phyloP scores from a whole-genome alignment of 768 basidiomycete genomes.

The Boletellus sp. region DNA sequence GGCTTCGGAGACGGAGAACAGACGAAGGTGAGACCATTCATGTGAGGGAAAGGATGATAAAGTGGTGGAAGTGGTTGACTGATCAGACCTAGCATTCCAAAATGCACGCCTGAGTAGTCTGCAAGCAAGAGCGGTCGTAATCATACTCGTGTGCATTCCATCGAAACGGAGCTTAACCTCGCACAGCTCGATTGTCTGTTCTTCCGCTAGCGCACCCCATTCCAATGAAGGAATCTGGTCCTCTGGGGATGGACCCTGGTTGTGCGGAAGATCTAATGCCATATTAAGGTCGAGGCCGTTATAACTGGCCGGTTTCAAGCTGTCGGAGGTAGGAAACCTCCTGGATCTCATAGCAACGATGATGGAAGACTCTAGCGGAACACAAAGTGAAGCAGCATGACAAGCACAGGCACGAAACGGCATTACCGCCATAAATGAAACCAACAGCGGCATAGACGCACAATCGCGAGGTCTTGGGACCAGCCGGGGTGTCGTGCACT shows the following conservation, averaged over 20 bases:
- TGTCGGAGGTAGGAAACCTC: conserved; percentile 40
- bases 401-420: neutral
- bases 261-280: conserved; percentile 22
- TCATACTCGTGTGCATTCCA: conserved; percentile 42
- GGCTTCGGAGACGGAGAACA: conserved; percentile 32
- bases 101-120: conserved; percentile 2
- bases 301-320: conserved; percentile 23
- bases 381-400: neutral
- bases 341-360: conserved; percentile 62
- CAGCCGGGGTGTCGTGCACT: conserved; percentile 27
- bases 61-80: conserved; percentile 47
- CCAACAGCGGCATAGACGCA: conserved; percentile 61
- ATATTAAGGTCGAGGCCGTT: conserved; percentile 42
- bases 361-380: conserved; percentile 47
- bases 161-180: conserved; percentile 55
- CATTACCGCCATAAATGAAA: conserved; percentile 55
- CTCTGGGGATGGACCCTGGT: conserved; percentile 16
- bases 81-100: conserved; percentile 34
- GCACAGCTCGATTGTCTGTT: conserved; percentile 55
- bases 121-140: neutral
- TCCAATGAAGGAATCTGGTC: conserved; percentile 27
- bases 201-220: conserved; percentile 60
- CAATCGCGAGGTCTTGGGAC: conserved; percentile 39
- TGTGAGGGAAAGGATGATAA: conserved; percentile 31
- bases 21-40: conserved; percentile 48